phyloP scores from a whole-genome alignment of 805 yeast genomes.

The Saturnispora sanitii region DNA sequence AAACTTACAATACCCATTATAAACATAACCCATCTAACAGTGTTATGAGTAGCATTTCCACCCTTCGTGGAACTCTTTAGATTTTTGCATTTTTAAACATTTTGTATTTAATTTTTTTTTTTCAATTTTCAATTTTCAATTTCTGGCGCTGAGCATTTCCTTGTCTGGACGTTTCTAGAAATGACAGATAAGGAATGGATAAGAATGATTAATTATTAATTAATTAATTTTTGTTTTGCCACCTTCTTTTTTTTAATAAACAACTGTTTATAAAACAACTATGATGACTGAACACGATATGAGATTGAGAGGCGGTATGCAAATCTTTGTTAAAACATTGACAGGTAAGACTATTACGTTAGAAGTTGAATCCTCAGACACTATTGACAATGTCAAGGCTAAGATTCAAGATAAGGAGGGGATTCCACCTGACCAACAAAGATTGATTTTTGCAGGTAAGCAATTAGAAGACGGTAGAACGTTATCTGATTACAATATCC shows the following conservation, averaged over 20 bases:
- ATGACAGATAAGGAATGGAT: slow-evolving; percentile 3
- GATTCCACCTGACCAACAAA: slow-evolving; percentile 98
- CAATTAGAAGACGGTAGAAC: slow-evolving; percentile 99
- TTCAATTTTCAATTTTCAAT: no score
- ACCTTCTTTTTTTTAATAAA: background rate
- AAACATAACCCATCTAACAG: background rate
- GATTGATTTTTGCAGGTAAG: slow-evolving; percentile 99
- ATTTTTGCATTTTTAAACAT: background rate
- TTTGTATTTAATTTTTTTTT: no score
- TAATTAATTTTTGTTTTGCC: background rate
- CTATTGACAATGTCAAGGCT: slow-evolving; percentile 93
- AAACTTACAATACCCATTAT: background rate
- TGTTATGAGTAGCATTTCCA: slow-evolving; percentile 13
- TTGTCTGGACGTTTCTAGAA: background rate
- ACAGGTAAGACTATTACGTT: slow-evolving; percentile 68
- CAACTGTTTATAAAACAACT: background rate
- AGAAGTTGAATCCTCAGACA: slow-evolving; percentile 96
- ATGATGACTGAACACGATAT: slow-evolving; percentile 22
- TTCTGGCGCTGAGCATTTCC: slow-evolving; percentile 1
- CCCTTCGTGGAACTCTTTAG: slow-evolving; percentile 9
- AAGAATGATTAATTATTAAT: background rate
- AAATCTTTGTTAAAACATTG: slow-evolving; percentile 46
- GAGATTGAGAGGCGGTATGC: slow-evolving; percentile 80
- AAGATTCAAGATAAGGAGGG: slow-evolving; percentile 97
- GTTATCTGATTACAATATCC: slow-evolving; percentile 98